These are phyloP conservation scores for Achlya hypogyna DNA, from an alignment of 352 stramenopile genomes.

Conservation along the genomic window DNA sequence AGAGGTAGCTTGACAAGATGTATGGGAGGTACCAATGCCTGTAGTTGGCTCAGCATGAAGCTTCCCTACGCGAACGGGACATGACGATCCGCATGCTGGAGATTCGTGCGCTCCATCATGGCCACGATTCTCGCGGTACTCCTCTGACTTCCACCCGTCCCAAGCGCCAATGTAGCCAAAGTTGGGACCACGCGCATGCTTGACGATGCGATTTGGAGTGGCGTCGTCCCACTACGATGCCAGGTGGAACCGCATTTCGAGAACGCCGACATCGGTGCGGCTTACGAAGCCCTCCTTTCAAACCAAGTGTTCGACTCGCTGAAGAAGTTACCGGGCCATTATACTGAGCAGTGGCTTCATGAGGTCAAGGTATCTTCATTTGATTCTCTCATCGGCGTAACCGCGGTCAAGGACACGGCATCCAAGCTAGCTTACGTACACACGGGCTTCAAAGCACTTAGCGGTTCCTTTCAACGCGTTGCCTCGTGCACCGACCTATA, in stretches of 20 bases:
- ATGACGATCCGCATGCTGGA: constrained; percentile 34
- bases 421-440: constrained; percentile 49
- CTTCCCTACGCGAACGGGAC: constrained; percentile 3
- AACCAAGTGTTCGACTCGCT: constrained; percentile 38
- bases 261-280: constrained; percentile 6
- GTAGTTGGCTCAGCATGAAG: constrained; percentile 5
- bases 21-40: not conserved
- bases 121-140: not conserved
- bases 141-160: not conserved
- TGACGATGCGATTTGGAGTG: constrained; percentile 6
- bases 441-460: constrained; percentile 48
- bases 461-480: constrained; percentile 39
- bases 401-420: constrained; percentile 45
- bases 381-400: constrained; percentile 36
- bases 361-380: constrained; percentile 15
- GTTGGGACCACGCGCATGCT: constrained; percentile 11
- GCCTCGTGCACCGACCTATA: constrained; percentile 50
- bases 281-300: constrained; percentile 5
- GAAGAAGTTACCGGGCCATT: constrained; percentile 43
- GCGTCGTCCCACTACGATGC: not conserved
- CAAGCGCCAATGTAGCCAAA: not conserved
- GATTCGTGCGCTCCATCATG: constrained; percentile 8
- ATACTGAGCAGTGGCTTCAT: constrained; percentile 24
- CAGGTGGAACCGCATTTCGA: not conserved
- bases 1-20: constrained; percentile 38